Conservation (phyloP, 2,329 filamentous ascomycete species). For the Dactylellina parvicollis region DNA sequence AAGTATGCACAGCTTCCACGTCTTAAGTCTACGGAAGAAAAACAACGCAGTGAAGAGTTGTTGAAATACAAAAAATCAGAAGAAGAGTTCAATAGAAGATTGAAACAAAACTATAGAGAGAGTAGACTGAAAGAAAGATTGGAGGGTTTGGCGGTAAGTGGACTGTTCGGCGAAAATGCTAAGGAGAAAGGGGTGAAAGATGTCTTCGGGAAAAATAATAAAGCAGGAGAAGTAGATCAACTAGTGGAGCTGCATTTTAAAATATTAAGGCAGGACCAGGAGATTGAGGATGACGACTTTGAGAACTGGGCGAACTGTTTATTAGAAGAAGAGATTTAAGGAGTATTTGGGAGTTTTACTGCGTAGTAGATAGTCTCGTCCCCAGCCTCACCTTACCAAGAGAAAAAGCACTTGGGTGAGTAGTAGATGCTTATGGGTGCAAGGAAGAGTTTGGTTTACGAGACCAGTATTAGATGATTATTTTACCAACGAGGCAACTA, state of each 20-base stretch:
- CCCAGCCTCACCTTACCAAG: too few relatives aligned
- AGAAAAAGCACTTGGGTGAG: too few relatives aligned
- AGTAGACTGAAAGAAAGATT: neutral
- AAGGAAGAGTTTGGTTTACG: too few relatives aligned
- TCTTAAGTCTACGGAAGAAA: constrained; percentile 10
- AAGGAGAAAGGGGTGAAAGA: neutral
- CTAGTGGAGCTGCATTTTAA: constrained; percentile 10
- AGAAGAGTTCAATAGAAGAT: constrained; percentile 32
- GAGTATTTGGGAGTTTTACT: too few relatives aligned
- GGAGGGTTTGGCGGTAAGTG: constrained; percentile 1
- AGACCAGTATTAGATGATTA: too few relatives aligned
- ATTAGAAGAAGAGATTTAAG: constrained; percentile 6
- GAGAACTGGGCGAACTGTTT: constrained; percentile 33
- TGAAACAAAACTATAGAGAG: constrained; percentile 3
- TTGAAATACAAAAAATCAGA: constrained; percentile 20
- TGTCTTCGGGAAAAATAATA: neutral
- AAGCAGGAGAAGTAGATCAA: neutral
- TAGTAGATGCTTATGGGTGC: too few relatives aligned
- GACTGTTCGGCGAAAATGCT: neutral
- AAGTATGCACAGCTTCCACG: constrained; percentile 36
- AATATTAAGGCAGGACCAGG: constrained; percentile 21
- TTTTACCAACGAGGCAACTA: too few relatives aligned
- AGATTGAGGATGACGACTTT: constrained; percentile 36
- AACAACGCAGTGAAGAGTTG: neutral
- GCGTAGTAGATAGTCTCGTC: too few relatives aligned